Evolutionary conservation across 1,139 yeast genomes (phyloP), one percentile per base, ranked within the genome.

Genomic region (Tardiomyces blankii): DNA sequence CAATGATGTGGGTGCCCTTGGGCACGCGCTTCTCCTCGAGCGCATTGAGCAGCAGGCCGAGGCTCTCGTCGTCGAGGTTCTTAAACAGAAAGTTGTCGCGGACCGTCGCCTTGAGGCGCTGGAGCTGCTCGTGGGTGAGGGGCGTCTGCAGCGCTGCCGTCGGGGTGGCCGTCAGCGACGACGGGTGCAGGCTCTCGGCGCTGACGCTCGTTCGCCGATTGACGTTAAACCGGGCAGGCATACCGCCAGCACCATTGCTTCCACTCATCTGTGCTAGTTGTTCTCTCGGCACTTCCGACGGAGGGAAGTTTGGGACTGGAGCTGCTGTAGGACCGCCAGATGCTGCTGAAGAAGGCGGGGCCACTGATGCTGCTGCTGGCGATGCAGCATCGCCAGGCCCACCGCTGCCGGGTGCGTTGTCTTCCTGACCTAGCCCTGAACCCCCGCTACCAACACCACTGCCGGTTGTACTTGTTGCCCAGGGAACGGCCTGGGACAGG

Each of bases 161-260:
- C 23, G 27, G 70, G 72, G 49, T 74, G 78, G 16, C 81, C 82
- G 57, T 76, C 75, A 57, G 77, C 59, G 4, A 82, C n/a, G 43
- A 45, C 11, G 44, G 18, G 19, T 19, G 18, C 18, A 38, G 25
- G 44, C 46, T 49, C 66, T 86, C 95, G 3, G 95, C 95, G 44
- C 88, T 78, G 19, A 87, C 95, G 25, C 93, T 82, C 4, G 87
- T 82, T 69, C 95, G 79, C 69, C 96, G 77, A 63, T 82, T 78
- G 43, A 88, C 87, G 60, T 84, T 84, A 66, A 83, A 82, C 40
- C 77, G 72, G 84, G 84, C 44, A 78, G 35, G 35, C 35, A 21
- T 21, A 5, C 25, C 25, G 25, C 35, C 35, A 5, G 3, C 9
- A 11, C 35, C 9, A 14, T 11, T 9, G 35, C 30, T 27, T 27